Base-by-base conservation (phyloP, 2,329 filamentous ascomycete species). In the Pseudogymnoascus sp. region DNA sequence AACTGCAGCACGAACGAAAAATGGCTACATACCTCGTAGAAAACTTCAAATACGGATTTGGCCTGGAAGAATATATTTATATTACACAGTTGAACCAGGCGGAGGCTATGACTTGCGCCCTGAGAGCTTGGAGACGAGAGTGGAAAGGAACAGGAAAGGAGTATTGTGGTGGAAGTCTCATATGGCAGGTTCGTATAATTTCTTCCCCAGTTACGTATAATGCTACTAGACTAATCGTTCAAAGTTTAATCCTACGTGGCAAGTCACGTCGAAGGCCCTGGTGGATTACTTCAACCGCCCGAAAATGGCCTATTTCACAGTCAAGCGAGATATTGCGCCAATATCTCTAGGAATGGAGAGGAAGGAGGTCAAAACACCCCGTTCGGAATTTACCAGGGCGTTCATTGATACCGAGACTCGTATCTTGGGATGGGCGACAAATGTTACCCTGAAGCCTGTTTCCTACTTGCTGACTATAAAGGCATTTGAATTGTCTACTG, bases 11-110 rank as follows among this genome's bases (percentile, higher is more conserved):
- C 72, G 89, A 95, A 75, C 84, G 91, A 34, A 82, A 90, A 42
- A 85, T 96, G 63, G 91, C 91, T 2, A 85, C 91, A 3, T 96
- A 96, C 71, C 79, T 96, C 3, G 89, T 90, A 5, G 92, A 96
- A 75, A 96, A 96, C 76, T 84, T 96, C 71, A 84, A 88, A 2
- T 90, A 84, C 67, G 80, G 75, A 3, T 38, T 81, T 40, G 79
- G 81, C 6, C 70, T 86, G 5, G 83, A 88, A 76, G 80, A 86
- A 64, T 89, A 87, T 68, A 80, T 90, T 67, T 91, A 89, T 74
- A 78, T 76, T 65, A 88, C 85, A 37, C 85, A 88, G 75, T 75
- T 88, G 49, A 83, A 88, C 79, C 85, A 88, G 71, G 82, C 82
- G 59, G 85, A 88, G 71, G 85, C 83, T 65, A 75, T 88, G 5